Evolutionary conservation across 73 alveolate species (phyloP), one percentile per base, ranked within the genome.

Genomic region (Paraurostyla sp.): DNA sequence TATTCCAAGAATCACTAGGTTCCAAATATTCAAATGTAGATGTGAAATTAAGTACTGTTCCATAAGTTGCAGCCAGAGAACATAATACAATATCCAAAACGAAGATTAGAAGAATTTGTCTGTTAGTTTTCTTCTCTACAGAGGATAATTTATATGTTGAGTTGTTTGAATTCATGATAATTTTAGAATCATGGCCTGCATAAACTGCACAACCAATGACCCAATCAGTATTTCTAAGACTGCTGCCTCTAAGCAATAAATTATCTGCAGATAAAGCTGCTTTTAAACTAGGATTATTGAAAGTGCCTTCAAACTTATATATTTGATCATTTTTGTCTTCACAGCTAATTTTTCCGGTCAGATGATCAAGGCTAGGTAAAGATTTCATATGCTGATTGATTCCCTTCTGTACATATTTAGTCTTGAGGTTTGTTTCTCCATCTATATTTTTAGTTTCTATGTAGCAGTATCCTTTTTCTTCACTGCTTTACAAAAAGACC

Each of bases 121-220:
- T 41, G 43, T 85, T 91, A 46, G 88, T 83, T 89, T 59, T 59
- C 27, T 46, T 80, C 50, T 91, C 96, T 3, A 91, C 42, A 27
- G 69, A 32, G n/a, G 93, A 52, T 58, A 65, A 60, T 81, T 96
- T 96, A 57, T 62, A 76, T 65, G 93, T 82, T 29, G 94, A 32
- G 63, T 93, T 95, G 22, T 93, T 96, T 15, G 95, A 88, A 73
- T 96, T 96, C 33, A 91, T 50, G 97, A 95, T 96, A 32, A 73
- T 76, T 95, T 96, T 96, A 0, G 99, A 93, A 54, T 96, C 97
- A 71, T 95, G 94, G 13, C 99, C 99, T 29, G 98, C 91, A 87
- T 96, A 96, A n/a, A 96, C 80, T 40, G 94, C 97, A 56, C 85
- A 20, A 41, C 99, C 98, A 59, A 81, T 58, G 56, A 96, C 85